Conservation (phyloP, 2,329 filamentous ascomycete genomes). For the Lasiodiplodia hormozganensis region DNA sequence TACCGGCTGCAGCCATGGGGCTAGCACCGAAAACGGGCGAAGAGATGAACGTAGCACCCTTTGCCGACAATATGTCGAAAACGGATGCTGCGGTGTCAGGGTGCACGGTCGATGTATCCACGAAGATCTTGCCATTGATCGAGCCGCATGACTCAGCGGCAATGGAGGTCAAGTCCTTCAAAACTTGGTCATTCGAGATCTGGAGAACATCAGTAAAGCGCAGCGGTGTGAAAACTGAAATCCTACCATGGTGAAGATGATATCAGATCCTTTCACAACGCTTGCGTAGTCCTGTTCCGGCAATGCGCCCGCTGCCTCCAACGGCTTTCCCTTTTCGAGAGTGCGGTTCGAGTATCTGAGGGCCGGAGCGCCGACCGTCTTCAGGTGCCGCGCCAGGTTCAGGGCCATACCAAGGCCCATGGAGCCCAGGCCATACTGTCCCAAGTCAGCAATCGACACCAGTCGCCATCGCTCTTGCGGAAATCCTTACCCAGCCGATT, state of each 20-base stretch:
- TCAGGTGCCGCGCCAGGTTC: neutral
- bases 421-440: neutral
- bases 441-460: neutral
- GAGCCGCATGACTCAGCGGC: neutral
- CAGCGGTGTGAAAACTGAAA: neutral
- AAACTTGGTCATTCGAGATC: neutral
- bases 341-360: neutral
- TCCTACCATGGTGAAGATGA: neutral
- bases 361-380: neutral
- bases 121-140: neutral
- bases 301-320: neutral
- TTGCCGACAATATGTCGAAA: neutral
- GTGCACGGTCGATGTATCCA: neutral
- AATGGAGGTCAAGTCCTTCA: neutral
- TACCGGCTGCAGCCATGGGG: neutral
- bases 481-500: neutral
- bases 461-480: neutral
- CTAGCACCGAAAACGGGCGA: neutral
- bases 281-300: neutral
- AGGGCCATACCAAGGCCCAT: slow-evolving; percentile 3
- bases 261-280: neutral
- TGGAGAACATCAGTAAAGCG: neutral
- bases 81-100: neutral
- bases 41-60: neutral
- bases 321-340: neutral